phyloP scores from a whole-genome alignment of 257 asterid genomes.

The Salvia hispanica region DNA sequence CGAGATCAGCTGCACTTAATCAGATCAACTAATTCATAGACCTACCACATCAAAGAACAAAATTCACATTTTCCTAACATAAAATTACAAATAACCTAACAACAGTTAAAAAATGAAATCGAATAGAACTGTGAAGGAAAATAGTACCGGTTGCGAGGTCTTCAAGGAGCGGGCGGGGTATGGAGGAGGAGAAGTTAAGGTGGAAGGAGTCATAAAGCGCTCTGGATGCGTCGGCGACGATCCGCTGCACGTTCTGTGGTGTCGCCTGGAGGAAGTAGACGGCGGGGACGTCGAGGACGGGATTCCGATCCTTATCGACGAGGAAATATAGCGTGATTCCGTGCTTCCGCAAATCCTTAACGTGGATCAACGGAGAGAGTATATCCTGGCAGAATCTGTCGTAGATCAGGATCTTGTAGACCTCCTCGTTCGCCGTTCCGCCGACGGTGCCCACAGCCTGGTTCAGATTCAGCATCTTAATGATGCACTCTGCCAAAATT shows the following conservation, averaged over 20 bases:
- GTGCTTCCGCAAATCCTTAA: constrained; percentile 95
- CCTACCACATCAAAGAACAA: background rate
- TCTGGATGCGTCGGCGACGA: constrained; percentile 69
- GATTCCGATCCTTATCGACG: constrained; percentile 93
- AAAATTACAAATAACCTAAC: background rate
- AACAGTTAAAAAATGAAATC: background rate
- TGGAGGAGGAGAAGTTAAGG: constrained; percentile 90
- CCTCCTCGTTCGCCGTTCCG: constrained; percentile 90
- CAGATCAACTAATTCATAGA: constrained; percentile 25
- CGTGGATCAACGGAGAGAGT: constrained; percentile 93
- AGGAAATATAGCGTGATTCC: constrained; percentile 95
- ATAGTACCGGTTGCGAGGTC: constrained; percentile 83
- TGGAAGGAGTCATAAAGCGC: constrained; percentile 85
- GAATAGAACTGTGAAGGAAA: background rate
- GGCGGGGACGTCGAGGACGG: constrained; percentile 96
- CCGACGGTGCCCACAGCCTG: constrained; percentile 65
- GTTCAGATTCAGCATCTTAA: constrained; percentile 95
- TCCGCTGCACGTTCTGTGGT: constrained; percentile 65
- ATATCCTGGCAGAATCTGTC: constrained; percentile 91
- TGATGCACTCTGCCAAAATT: constrained; percentile 69
- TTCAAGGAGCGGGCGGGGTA: constrained; percentile 88
- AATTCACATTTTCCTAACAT: background rate
- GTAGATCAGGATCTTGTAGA: constrained; percentile 94
- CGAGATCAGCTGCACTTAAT: constrained; percentile 18
- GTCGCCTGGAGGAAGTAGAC: constrained; percentile 89